These are phyloP conservation scores for Pulveroboletus ravenelii DNA, from an alignment of 768 basidiomycete species.

Conservation along the genomic window DNA sequence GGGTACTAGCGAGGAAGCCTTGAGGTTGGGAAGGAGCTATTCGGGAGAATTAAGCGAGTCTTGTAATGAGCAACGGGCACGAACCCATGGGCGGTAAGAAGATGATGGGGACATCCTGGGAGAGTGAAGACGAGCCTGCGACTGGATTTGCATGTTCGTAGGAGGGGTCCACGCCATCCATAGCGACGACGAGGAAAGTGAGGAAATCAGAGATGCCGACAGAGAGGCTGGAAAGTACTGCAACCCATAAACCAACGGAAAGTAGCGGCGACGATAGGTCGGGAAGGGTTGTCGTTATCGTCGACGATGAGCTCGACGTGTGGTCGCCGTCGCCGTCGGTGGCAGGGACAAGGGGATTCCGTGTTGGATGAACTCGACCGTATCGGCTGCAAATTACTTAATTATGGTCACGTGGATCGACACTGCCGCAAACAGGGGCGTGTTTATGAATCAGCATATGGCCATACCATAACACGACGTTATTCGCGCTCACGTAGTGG, in stretches of 20 bases:
- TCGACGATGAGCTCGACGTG: constrained; percentile 27
- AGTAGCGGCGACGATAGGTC: background rate
- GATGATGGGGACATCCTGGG: constrained; percentile 19
- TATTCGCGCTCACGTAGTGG: too few species aligned
- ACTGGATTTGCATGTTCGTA: constrained; percentile 47
- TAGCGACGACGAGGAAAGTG: constrained; percentile 19
- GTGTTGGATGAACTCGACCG: constrained; percentile 29
- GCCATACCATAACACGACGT: too few species aligned
- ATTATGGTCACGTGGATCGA: constrained; percentile 23
- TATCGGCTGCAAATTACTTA: constrained; percentile 30
- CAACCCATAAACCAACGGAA: constrained; percentile 16
- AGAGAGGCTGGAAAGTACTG: constrained; percentile 3
- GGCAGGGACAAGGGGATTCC: constrained; percentile 35
- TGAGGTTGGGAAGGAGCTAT: constrained; percentile 30
- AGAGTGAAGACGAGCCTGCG: constrained; percentile 54
- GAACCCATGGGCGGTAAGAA: constrained; percentile 34
- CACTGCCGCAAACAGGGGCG: constrained; percentile 11
- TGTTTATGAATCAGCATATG: too few species aligned
- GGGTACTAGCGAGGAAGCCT: constrained; percentile 61
- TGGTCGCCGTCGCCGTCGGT: constrained; percentile 30
- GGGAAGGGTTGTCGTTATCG: constrained; percentile 21
- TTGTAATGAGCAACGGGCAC: constrained; percentile 6
- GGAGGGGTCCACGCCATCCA: constrained; percentile 26
- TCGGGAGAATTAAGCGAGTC: constrained; percentile 18
- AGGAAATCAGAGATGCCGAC: constrained; percentile 24